phyloP scores from a whole-genome alignment of 169 alveolate species.

The Cryptosporidium sp. region DNA sequence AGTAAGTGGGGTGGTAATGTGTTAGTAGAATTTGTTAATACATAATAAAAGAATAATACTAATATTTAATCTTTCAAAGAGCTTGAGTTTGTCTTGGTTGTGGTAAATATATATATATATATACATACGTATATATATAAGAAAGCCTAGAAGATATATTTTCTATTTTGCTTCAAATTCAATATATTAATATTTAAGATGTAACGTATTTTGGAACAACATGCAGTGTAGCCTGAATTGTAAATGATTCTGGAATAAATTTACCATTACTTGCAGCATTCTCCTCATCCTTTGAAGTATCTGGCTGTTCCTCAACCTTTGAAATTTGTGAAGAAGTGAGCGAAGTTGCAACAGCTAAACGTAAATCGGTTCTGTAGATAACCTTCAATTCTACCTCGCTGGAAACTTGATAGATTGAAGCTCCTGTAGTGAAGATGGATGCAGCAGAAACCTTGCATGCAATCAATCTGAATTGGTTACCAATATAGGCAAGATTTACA shows the following conservation, averaged over 20 bases:
- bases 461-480: conserved; percentile 37
- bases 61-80: not conserved
- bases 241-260: conserved; percentile 37
- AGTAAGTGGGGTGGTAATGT: not conserved
- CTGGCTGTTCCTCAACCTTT: conserved; percentile 64
- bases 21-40: too few relatives aligned
- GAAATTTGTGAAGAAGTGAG: conserved; percentile 37
- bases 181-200: not conserved
- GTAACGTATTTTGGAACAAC: conserved; percentile 24
- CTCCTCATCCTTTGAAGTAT: conserved; percentile 53
- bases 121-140: too few relatives aligned
- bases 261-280: not conserved
- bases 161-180: not conserved
- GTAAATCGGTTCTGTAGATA: conserved; percentile 61
- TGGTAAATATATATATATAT: not conserved
- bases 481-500: conserved; percentile 38
- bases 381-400: conserved; percentile 31
- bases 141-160: not conserved
- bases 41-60: too few relatives aligned
- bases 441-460: conserved; percentile 54
- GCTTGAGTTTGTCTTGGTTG: not conserved
- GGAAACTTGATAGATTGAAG: conserved; percentile 55
- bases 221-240: conserved; percentile 33
- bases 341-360: conserved; percentile 64
- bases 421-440: conserved; percentile 31